Evolutionary conservation across 169 alveolate genomes (phyloP).

Genomic region (Babesia sp.): DNA sequence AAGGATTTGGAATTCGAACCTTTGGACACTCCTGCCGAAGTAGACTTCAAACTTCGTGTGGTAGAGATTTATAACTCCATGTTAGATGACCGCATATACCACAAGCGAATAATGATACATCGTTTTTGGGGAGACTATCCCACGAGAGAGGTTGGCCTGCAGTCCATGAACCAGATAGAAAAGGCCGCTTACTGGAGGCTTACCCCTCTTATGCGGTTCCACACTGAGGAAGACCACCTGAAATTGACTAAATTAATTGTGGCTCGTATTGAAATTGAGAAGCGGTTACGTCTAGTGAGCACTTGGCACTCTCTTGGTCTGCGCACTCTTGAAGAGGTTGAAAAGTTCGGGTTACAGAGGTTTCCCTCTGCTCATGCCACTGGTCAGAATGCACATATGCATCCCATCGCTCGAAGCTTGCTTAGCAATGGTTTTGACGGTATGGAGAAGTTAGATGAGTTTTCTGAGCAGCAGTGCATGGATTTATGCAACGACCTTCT

Average conservation of each 20-base stretch:
- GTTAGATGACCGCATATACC: constrained; percentile 56
- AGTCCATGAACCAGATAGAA: constrained; percentile 49
- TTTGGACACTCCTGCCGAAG: constrained; percentile 62
- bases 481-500: constrained; percentile 40
- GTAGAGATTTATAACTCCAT: constrained; percentile 55
- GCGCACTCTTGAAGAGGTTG: constrained; percentile 31
- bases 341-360: constrained; percentile 30
- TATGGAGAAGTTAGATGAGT: constrained; percentile 3
- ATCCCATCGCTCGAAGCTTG: constrained; percentile 23
- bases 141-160: constrained; percentile 32
- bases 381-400: neutral
- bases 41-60: constrained; percentile 54
- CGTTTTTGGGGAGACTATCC: constrained; percentile 53
- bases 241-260: constrained; percentile 37
- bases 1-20: constrained; percentile 92
- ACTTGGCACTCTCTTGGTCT: constrained; percentile 60
- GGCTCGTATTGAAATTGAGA: constrained; percentile 43
- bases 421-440: constrained; percentile 8
- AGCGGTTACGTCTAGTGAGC: constrained; percentile 49
- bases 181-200: constrained; percentile 62
- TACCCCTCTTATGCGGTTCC: constrained; percentile 61
- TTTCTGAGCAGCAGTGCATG: constrained; percentile 16
- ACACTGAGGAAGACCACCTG: constrained; percentile 59
- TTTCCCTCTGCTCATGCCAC: constrained; percentile 10
- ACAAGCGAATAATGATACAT: constrained; percentile 55